Percentiles rank a stretch among this genome's conserved stretches.
These are phyloP conservation scores for Nitzschia sp. DNA, from an alignment of 108 stramenopile genomes.

Conservation along the genomic window DNA sequence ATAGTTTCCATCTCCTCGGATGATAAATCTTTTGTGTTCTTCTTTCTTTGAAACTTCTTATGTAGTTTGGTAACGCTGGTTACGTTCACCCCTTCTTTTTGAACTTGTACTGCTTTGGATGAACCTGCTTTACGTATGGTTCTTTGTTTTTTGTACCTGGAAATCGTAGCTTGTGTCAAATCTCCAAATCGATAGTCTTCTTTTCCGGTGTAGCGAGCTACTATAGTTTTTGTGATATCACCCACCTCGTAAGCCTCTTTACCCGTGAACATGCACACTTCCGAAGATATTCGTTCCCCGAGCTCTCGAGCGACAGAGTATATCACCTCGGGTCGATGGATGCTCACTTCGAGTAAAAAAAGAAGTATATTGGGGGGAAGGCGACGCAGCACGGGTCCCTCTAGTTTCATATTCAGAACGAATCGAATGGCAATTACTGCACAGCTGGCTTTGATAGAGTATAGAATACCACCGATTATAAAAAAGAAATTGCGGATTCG, in stretches of 20 bases:
- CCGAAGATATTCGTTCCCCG: neutral
- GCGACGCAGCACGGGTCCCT: neutral
- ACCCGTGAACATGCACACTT: constrained; percentile 10
- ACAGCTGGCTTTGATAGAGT: neutral
- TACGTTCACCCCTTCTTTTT: constrained; percentile 64
- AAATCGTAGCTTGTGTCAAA: constrained; percentile 44
- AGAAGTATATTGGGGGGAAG: neutral
- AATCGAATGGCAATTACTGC: constrained; percentile 3
- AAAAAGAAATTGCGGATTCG: no score
- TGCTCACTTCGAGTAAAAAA: constrained; percentile 1
- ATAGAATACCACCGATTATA: neutral
- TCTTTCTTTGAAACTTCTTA: neutral
- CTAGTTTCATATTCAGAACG: neutral
- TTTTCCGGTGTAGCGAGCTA: constrained; percentile 65
- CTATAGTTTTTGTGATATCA: constrained; percentile 80
- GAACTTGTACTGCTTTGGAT: neutral
- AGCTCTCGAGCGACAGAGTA: constrained; percentile 1
- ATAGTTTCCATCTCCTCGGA: neutral
- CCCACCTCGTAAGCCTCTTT: constrained; percentile 63
- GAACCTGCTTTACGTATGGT: neutral
- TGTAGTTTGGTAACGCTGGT: neutral
- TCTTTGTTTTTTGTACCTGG: neutral
- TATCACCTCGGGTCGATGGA: neutral
- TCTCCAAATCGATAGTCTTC: constrained; percentile 79
- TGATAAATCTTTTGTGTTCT: no score